Evolutionary conservation across 495 filamentous ascomycete species (phyloP).

Genomic region (Tuber magnatum): DNA sequence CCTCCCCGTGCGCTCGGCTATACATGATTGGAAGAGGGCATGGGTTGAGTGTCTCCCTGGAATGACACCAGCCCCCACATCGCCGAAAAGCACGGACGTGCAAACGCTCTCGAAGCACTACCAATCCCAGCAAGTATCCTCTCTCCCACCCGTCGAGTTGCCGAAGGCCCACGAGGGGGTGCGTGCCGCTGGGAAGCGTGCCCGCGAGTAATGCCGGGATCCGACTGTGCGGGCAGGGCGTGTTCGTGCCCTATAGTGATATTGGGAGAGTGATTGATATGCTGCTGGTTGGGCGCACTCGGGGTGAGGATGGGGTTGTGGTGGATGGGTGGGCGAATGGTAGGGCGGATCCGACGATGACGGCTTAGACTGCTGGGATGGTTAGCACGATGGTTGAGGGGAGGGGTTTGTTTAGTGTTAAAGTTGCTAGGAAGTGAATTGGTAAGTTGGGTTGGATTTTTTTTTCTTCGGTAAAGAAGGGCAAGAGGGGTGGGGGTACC

Average conservation of each 20-base stretch:
- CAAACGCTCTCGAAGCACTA: neutral
- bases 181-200: neutral
- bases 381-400: neutral
- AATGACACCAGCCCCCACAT: neutral
- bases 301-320: neutral
- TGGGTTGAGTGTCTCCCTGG: too few relatives aligned
- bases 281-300: neutral
- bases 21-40: too few relatives aligned
- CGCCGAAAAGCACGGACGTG: neutral
- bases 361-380: neutral
- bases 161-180: neutral
- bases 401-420: neutral
- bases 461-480: neutral
- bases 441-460: neutral
- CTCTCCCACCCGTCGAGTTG: neutral
- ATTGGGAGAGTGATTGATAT: neutral
- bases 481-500: too few relatives aligned
- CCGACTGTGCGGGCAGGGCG: neutral
- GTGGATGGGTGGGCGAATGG: neutral
- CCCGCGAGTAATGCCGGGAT: neutral
- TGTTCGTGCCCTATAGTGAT: neutral
- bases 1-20: too few relatives aligned
- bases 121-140: neutral
- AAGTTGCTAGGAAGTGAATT: neutral
- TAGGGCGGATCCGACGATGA: neutral